phyloP scores from a whole-genome alignment of 2,329 filamentous ascomycete genomes.

The Pseudogymnoascus sp. region DNA sequence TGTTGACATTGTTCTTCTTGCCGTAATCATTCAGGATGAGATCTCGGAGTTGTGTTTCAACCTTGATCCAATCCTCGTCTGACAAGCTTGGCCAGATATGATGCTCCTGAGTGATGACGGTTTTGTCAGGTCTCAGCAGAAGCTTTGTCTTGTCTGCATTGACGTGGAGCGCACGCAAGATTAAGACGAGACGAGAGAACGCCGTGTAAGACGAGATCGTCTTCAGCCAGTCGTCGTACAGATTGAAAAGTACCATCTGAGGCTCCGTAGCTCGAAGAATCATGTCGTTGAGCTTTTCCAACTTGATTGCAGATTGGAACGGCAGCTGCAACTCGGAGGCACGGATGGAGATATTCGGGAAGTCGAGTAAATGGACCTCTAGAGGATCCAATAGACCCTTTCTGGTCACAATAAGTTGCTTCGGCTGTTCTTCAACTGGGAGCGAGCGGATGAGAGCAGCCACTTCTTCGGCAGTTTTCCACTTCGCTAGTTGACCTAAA shows the following conservation, averaged over 20 bases:
- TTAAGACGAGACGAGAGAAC: constrained; percentile 90
- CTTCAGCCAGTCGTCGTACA: constrained; percentile 99
- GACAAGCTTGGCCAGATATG: constrained; percentile 95
- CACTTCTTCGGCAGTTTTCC: constrained; percentile 99
- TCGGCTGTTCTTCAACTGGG: constrained; percentile 95
- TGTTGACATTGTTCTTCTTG: constrained; percentile 99
- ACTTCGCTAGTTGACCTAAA: constrained; percentile 95
- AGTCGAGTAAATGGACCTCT: constrained; percentile 94
- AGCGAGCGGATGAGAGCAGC: constrained; percentile 91
- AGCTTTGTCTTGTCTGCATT: constrained; percentile 99
- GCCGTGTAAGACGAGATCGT: constrained; percentile 97
- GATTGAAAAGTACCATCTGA: constrained; percentile 99
- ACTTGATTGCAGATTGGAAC: constrained; percentile 99
- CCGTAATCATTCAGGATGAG: constrained; percentile 97
- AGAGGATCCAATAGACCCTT: constrained; percentile 96
- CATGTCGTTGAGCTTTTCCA: constrained; percentile 98
- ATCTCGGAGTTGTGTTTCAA: constrained; percentile 94
- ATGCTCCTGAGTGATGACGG: constrained; percentile 94
- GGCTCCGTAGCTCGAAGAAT: constrained; percentile 94
- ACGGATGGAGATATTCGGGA: constrained; percentile 97
- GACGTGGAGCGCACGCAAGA: constrained; percentile 89
- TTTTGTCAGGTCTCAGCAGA: constrained; percentile 91
- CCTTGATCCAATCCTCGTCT: constrained; percentile 98
- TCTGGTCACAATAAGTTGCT: constrained; percentile 95
- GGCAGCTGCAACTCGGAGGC: constrained; percentile 94